Evolutionary conservation across 1,139 yeast species (phyloP).

Genomic region (Candida tunisiensis): DNA sequence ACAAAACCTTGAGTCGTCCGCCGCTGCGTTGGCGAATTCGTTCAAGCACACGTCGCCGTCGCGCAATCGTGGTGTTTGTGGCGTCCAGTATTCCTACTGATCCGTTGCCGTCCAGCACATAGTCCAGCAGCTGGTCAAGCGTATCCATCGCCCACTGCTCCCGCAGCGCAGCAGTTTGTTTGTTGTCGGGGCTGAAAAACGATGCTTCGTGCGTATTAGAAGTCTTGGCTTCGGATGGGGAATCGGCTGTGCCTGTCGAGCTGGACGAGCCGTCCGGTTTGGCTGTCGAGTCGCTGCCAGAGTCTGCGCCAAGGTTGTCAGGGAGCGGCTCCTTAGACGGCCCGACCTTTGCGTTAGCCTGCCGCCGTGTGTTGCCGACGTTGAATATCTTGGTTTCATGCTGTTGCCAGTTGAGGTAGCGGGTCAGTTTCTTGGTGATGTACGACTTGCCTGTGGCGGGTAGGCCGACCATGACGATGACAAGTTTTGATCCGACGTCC

Average conservation of each 20-base stretch:
- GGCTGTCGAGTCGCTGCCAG: neutral
- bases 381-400: conserved; percentile 82
- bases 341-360: conserved; percentile 43
- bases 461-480: conserved; percentile 86
- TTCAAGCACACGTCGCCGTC: conserved; percentile 53
- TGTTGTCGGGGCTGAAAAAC: conserved; percentile 74
- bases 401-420: conserved; percentile 85
- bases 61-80: conserved; percentile 55
- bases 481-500: conserved; percentile 67
- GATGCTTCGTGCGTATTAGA: conserved; percentile 28
- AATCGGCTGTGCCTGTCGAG: neutral
- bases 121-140: conserved; percentile 66
- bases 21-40: conserved; percentile 54
- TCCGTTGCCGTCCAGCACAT: conserved; percentile 64
- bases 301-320: no score
- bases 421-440: conserved; percentile 73
- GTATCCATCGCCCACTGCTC: conserved; percentile 98
- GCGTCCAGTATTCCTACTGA: conserved; percentile 95
- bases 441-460: conserved; percentile 92
- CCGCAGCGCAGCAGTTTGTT: conserved; percentile 44
- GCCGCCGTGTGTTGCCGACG: conserved; percentile 85
- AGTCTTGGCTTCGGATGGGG: neutral
- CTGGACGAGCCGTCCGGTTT: neutral
- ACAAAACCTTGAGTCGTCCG: conserved; percentile 66
- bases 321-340: conserved; percentile 63